These are phyloP conservation scores for Cutaneotrichosporon sp. DNA, from an alignment of 1,284 basidiomycete species.

Conservation along the genomic window DNA sequence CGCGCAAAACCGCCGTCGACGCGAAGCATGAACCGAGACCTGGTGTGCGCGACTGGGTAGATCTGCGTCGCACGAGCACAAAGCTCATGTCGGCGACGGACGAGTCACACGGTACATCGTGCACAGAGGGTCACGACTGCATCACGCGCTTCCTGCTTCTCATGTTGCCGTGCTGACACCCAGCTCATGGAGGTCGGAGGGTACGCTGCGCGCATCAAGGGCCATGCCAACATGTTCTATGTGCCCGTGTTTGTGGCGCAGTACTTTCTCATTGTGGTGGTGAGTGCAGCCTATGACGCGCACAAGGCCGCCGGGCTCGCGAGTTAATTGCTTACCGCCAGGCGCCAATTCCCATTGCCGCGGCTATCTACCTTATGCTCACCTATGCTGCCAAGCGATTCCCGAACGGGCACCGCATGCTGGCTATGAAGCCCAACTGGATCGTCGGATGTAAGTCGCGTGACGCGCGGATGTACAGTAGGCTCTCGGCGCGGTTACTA, in stretches of 20 bases:
- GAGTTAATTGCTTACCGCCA: slow-evolving; percentile 8
- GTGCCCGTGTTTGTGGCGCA: slow-evolving; percentile 30
- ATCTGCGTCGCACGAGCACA: no score
- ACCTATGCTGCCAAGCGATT: slow-evolving; percentile 30
- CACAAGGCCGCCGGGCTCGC: not conserved
- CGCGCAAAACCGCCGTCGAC: no score
- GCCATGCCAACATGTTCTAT: slow-evolving; percentile 25
- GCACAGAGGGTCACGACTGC: no score
- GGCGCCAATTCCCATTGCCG: slow-evolving; percentile 47
- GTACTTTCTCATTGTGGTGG: slow-evolving; percentile 50
- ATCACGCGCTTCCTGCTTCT: not conserved
- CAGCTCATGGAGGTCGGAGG: slow-evolving; percentile 38
- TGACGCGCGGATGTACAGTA: no score
- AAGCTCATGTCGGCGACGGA: no score
- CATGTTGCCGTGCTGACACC: not conserved
- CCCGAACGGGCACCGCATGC: slow-evolving; percentile 21
- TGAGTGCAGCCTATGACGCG: slow-evolving; percentile 19
- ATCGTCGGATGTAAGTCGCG: slow-evolving; percentile 34
- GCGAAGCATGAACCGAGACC: not conserved
- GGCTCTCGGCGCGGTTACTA: not conserved
- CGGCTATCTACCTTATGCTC: slow-evolving; percentile 45
- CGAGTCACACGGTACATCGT: no score
- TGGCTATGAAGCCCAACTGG: slow-evolving; percentile 29
- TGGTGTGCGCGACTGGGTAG: not conserved
- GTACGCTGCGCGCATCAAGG: slow-evolving; percentile 29